Evolutionary conservation across 768 basidiomycete species (phyloP).

Genomic region (Xerocomus potaroensis): DNA sequence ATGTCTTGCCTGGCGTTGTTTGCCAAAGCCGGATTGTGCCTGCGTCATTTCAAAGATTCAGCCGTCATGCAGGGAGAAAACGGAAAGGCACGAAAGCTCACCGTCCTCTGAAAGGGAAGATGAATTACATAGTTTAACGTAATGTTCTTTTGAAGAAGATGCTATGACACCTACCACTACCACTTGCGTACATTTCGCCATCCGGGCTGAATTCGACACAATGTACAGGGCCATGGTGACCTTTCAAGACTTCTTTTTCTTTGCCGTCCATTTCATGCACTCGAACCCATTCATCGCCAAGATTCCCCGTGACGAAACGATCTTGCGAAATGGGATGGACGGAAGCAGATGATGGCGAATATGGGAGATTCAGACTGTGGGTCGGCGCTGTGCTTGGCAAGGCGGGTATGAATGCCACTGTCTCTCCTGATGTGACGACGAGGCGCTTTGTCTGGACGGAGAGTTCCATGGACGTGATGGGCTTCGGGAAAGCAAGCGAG

Average conservation of each 20-base stretch:
- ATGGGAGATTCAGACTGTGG: conserved; percentile 75
- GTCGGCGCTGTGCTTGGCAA: conserved; percentile 57
- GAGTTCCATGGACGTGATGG: conserved; percentile 93
- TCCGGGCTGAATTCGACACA: conserved; percentile 93
- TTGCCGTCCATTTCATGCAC: conserved; percentile 88
- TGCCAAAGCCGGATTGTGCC: conserved; percentile 97
- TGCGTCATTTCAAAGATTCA: conserved; percentile 26
- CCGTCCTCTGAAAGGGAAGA: conserved; percentile 60
- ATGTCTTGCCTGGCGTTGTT: conserved; percentile 88
- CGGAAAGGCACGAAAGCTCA: conserved; percentile 30
- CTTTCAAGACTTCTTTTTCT: conserved; percentile 89
- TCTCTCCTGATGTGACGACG: conserved; percentile 88
- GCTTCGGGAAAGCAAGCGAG: conserved; percentile 64
- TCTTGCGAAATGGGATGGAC: conserved; percentile 87
- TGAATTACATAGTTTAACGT: conserved; percentile 5
- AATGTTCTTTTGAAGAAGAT: conserved; percentile 7
- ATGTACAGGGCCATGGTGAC: conserved; percentile 97
- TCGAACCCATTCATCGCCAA: conserved; percentile 93
- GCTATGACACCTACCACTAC: conserved; percentile 72
- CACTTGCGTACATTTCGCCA: conserved; percentile 96
- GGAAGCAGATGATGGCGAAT: conserved; percentile 90
- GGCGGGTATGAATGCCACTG: conserved; percentile 86
- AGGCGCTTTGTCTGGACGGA: conserved; percentile 77
- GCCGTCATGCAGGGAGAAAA: background rate
- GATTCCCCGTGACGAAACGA: conserved; percentile 88